phyloP scores from a whole-genome alignment of 352 stramenopile genomes.

The Phytophthora multivora region DNA sequence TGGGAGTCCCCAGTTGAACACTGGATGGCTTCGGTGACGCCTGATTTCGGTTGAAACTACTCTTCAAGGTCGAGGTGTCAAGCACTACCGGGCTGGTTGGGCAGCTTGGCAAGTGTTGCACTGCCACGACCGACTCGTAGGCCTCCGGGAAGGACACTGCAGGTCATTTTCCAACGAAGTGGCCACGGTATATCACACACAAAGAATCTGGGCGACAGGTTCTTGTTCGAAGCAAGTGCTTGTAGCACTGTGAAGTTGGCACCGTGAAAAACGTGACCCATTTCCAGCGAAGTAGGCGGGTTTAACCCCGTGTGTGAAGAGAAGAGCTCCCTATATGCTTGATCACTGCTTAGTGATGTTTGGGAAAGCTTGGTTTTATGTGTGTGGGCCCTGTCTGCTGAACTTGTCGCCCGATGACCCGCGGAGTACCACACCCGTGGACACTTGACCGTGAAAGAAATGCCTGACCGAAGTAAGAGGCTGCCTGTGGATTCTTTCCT shows the following conservation, averaged over 20 bases:
- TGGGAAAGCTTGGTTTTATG: too few relatives aligned
- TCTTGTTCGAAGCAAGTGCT: too few relatives aligned
- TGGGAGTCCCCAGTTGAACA: background rate
- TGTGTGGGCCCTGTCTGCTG: background rate
- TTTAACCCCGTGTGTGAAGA: too few relatives aligned
- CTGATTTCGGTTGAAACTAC: slow-evolving; percentile 5
- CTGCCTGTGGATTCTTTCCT: background rate
- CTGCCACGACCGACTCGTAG: slow-evolving; percentile 5
- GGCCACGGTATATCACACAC: background rate
- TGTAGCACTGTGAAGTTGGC: too few relatives aligned
- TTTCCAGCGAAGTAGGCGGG: too few relatives aligned
- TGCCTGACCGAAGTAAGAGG: background rate
- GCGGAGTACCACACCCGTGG: background rate
- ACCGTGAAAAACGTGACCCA: too few relatives aligned
- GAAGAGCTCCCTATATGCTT: too few relatives aligned
- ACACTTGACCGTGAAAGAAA: background rate
- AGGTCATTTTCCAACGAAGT: background rate
- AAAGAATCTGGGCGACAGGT: too few relatives aligned
- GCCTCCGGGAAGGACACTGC: background rate
- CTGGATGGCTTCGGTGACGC: background rate
- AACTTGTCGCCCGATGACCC: background rate
- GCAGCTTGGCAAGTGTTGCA: background rate
- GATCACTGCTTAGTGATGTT: too few relatives aligned
- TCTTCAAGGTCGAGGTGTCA: background rate
- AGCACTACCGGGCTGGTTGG: background rate